These are phyloP conservation scores for Diutina rugosa DNA, from an alignment of 1,139 yeast species.

Conservation along the genomic window DNA sequence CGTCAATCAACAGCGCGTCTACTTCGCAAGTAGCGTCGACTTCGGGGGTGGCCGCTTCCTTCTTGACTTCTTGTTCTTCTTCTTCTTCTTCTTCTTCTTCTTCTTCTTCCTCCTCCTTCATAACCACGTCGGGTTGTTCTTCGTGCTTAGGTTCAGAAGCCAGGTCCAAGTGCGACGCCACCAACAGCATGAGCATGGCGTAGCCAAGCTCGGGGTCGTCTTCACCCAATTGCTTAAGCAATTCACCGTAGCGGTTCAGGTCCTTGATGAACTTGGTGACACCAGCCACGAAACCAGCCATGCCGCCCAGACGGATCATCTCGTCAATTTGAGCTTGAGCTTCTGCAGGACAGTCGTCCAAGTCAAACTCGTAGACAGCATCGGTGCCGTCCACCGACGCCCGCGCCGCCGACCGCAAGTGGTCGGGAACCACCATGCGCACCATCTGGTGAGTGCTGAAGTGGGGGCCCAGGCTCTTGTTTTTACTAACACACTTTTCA, in stretches of 20 bases:
- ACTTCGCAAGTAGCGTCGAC: not conserved
- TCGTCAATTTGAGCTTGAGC: not conserved
- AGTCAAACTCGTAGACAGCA: not conserved
- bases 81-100: not conserved
- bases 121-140: not conserved
- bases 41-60: not conserved
- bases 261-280: not conserved
- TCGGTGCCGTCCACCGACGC: not conserved
- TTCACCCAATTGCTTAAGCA: not conserved
- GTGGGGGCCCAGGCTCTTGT: not conserved
- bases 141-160: not conserved
- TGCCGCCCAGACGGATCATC: not conserved
- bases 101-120: not conserved
- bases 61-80: not conserved
- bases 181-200: not conserved
- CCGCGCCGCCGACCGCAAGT: not conserved
- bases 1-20: not conserved
- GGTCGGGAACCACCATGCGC: not conserved
- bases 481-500: slow-evolving; percentile 17
- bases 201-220: not conserved
- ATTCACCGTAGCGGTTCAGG: not conserved
- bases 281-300: not conserved
- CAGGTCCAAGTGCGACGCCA: not conserved
- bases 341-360: not conserved
- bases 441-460: not conserved